These are phyloP conservation scores for Effrenium voratum DNA, from an alignment of 73 alveolate genomes.

Conservation along the genomic window DNA sequence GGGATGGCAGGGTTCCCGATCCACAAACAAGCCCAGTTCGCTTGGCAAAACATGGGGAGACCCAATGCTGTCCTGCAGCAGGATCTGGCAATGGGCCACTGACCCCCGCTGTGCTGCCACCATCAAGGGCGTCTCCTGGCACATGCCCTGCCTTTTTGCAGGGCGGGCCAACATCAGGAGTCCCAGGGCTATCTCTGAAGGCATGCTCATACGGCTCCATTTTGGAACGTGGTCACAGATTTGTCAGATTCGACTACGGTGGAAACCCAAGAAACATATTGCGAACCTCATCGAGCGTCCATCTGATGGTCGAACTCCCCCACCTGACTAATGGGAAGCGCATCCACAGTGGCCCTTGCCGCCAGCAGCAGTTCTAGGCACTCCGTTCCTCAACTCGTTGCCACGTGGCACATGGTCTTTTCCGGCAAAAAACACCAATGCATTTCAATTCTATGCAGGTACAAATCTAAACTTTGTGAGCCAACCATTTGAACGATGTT, in stretches of 20 bases:
- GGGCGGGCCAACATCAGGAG: no score
- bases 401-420: no score
- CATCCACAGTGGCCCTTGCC: conserved; percentile 69
- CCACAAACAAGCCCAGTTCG: neutral
- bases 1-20: neutral
- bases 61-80: conserved; percentile 29
- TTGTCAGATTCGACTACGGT: no score
- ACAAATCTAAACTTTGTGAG: no score
- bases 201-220: no score
- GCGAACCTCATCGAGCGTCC: neutral
- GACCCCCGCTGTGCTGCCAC: conserved; percentile 48
- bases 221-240: no score
- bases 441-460: no score
- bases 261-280: neutral
- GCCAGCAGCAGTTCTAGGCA: conserved; percentile 51
- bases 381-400: conserved; percentile 61
- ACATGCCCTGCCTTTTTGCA: no score
- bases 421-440: no score
- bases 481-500: no score
- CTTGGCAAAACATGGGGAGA: no score
- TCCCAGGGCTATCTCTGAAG: no score
- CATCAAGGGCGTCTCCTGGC: conserved; percentile 83
- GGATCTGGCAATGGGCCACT: conserved; percentile 45
- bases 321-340: conserved; percentile 75
- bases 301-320: neutral